These are phyloP conservation scores for Patellifolia procumbens DNA, from an alignment of 179 eudicot species.

Conservation along the genomic window DNA sequence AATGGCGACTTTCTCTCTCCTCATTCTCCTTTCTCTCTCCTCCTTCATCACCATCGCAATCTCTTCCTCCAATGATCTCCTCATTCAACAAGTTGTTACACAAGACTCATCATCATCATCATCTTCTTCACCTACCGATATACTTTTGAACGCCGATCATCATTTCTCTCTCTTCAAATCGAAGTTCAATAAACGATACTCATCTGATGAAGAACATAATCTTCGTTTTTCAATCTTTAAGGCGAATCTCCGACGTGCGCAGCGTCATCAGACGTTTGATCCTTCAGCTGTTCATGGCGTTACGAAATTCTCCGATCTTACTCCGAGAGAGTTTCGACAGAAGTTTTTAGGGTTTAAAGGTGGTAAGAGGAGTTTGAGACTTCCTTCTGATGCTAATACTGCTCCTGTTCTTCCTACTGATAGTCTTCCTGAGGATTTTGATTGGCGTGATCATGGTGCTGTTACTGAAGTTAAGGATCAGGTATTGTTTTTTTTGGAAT, in stretches of 20 bases:
- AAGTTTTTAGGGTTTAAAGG: slow-evolving; percentile 52
- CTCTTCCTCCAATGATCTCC: slow-evolving; percentile 42
- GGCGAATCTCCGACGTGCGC: slow-evolving; percentile 72
- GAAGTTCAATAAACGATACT: slow-evolving; percentile 54
- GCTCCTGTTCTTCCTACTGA: slow-evolving; percentile 79
- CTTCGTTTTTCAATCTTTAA: slow-evolving; percentile 58
- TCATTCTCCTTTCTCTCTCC: slow-evolving; percentile 26
- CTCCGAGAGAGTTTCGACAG: slow-evolving; percentile 62
- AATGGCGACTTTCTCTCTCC: slow-evolving; percentile 33
- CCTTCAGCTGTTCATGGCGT: slow-evolving; percentile 82
- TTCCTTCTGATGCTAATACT: slow-evolving; percentile 62
- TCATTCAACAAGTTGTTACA: slow-evolving; percentile 71
- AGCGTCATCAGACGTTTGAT: slow-evolving; percentile 66
- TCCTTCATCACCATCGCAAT: slow-evolving; percentile 17
- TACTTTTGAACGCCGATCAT: slow-evolving; percentile 57
- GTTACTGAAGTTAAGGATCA: slow-evolving; percentile 77
- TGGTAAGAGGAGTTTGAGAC: slow-evolving; percentile 34
- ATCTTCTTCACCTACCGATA: slow-evolving; percentile 20
- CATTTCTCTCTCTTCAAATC: slow-evolving; percentile 77
- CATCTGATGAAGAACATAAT: slow-evolving; percentile 59
- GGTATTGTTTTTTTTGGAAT: slow-evolving; percentile 33
- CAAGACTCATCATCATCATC: slow-evolving; percentile 10
- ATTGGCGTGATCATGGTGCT: slow-evolving; percentile 89
- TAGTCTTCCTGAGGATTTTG: slow-evolving; percentile 67
- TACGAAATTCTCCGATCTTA: slow-evolving; percentile 76